These are phyloP conservation scores for Pseudocercospora eumusae DNA, from an alignment of 2,329 filamentous ascomycete species.

Conservation along the genomic window DNA sequence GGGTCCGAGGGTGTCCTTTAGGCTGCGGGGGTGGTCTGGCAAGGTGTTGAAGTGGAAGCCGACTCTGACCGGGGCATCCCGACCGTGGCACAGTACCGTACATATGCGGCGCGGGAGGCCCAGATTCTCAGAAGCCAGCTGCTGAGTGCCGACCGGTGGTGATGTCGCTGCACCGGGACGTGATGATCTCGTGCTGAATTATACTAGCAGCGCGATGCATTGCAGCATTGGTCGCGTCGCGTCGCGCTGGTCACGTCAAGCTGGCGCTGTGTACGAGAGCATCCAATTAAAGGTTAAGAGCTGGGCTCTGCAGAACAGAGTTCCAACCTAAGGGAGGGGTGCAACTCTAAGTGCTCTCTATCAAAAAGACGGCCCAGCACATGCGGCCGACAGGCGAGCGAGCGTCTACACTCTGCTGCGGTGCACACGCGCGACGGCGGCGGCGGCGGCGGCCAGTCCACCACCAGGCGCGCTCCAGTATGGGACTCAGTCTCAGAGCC, in stretches of 20 bases:
- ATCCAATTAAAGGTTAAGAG: slow-evolving; percentile 1
- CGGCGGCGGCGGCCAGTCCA: neutral
- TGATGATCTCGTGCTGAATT: slow-evolving; percentile 4
- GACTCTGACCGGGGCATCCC: slow-evolving; percentile 3
- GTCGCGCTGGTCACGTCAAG: slow-evolving; percentile 5
- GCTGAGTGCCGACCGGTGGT: slow-evolving; percentile 10
- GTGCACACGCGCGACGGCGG: slow-evolving; percentile 5
- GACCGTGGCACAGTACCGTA: too few species aligned
- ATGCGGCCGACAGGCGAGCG: neutral
- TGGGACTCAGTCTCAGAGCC: too few species aligned
- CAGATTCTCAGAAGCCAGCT: slow-evolving; percentile 9
- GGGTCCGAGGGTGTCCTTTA: neutral
- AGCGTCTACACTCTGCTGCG: too few species aligned
- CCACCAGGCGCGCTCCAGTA: neutral
- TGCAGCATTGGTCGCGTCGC: too few species aligned
- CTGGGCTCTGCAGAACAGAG: slow-evolving; percentile 10
- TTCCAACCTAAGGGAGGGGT: slow-evolving; percentile 6
- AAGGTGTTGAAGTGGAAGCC: neutral
- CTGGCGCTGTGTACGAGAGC: slow-evolving; percentile 5
- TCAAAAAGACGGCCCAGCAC: slow-evolving; percentile 1
- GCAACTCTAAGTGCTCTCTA: slow-evolving; percentile 2
- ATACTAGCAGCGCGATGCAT: too few species aligned
- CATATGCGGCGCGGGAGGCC: slow-evolving; percentile 13
- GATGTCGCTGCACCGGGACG: neutral
- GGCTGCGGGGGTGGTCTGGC: slow-evolving; percentile 1